A percentile compares a stretch with the other conserved stretches of the same genome.
These are phyloP conservation scores for Myriangium duriaei DNA, from an alignment of 2,329 filamentous ascomycete species.

Conservation along the genomic window DNA sequence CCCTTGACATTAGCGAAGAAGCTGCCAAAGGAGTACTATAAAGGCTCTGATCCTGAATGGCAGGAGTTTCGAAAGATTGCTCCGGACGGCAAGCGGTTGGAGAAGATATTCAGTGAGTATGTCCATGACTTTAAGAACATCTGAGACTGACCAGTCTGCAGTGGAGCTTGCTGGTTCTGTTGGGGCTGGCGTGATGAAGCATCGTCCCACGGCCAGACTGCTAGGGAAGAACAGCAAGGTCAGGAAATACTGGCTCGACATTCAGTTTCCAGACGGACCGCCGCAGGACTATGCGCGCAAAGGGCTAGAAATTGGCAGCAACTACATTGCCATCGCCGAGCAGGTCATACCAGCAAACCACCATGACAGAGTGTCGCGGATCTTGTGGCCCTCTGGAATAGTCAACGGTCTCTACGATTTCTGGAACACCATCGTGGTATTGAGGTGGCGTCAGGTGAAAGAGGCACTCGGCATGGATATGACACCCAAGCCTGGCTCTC, in stretches of 20 bases:
- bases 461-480: constrained; percentile 25
- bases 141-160: constrained; percentile 10
- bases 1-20: constrained; percentile 35
- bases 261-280: constrained; percentile 36
- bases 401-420: constrained; percentile 24
- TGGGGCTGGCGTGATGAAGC: constrained; percentile 19
- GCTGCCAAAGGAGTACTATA: constrained; percentile 32
- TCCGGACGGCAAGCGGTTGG: constrained; percentile 28
- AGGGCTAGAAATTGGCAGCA: constrained; percentile 30
- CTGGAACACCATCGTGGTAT: constrained; percentile 21
- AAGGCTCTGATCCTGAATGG: constrained; percentile 42
- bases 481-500: constrained; percentile 18
- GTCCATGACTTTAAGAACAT: background rate
- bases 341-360: constrained; percentile 28
- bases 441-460: constrained; percentile 25
- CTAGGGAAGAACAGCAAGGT: constrained; percentile 29
- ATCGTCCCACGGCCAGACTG: constrained; percentile 19
- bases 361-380: constrained; percentile 26
- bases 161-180: constrained; percentile 27
- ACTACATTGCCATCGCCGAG: constrained; percentile 29
- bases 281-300: constrained; percentile 36
- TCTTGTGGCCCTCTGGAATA: constrained; percentile 27
- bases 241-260: constrained; percentile 36
- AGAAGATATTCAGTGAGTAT: constrained; percentile 26
- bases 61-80: constrained; percentile 36